Evolutionary conservation across 257 asterid species (phyloP).

Genomic region (Scutellaria baicalensis): DNA sequence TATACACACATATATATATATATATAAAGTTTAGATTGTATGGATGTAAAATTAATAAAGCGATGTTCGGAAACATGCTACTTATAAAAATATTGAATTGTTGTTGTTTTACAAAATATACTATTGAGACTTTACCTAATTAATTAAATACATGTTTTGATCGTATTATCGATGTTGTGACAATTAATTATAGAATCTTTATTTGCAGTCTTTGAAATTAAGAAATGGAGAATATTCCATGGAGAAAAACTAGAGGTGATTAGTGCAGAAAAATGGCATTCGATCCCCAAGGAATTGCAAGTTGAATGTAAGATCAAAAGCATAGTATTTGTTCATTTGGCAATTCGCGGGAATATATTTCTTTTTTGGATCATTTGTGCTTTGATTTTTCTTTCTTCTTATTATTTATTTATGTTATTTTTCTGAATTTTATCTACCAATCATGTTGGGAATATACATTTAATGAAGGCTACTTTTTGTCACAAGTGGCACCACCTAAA

Average conservation of each 20-base stretch:
- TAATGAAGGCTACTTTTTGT: background rate
- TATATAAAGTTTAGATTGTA: background rate
- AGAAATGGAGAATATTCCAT: background rate
- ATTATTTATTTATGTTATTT: background rate
- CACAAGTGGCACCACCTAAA: background rate
- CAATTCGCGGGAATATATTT: background rate
- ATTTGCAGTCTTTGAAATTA: no score
- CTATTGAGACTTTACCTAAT: background rate
- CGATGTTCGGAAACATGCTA: no score
- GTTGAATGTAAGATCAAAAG: conserved; percentile 1
- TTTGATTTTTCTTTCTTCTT: background rate
- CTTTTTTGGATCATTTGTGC: background rate
- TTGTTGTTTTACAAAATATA: no score
- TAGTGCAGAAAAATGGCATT: background rate
- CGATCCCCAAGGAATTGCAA: background rate
- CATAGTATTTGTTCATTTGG: conserved; percentile 11
- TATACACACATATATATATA: no score
- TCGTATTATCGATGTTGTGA: background rate
- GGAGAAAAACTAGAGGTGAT: background rate
- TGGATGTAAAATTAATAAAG: background rate
- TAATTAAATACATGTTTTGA: background rate
- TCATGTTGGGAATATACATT: background rate
- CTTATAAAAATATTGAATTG: no score
- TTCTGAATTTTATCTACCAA: background rate
- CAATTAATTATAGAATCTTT: background rate